Evolutionary conservation across 805 yeast genomes (phyloP).

Genomic region (Wickerhamomyces chambardii): DNA sequence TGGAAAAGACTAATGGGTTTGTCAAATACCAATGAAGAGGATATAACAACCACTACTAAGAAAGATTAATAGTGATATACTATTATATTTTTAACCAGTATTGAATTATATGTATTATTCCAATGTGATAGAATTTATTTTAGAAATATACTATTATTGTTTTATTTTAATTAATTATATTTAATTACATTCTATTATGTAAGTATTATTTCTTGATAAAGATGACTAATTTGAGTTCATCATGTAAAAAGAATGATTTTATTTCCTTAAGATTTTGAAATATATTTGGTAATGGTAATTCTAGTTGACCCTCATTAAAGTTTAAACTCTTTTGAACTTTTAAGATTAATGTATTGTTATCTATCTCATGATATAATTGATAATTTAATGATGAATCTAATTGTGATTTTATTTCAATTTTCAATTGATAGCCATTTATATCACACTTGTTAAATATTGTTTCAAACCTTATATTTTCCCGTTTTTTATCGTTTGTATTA

Average conservation of each 20-base stretch:
- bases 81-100: no score
- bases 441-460: conserved; percentile 20
- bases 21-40: no score
- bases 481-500: conserved; percentile 1
- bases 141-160: no score
- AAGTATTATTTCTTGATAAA: conserved; percentile 18
- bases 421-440: conserved; percentile 20
- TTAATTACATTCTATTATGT: no score
- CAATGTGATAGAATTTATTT: no score
- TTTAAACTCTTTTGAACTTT: conserved; percentile 20
- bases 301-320: conserved; percentile 11
- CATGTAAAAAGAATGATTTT: conserved; percentile 20
- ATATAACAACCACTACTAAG: no score
- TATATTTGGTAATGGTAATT: conserved; percentile 28
- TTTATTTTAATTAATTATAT: no score
- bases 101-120: no score
- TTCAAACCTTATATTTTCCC: conserved; percentile 15
- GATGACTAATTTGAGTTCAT: conserved; percentile 18
- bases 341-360: conserved; percentile 21
- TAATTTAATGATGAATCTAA: conserved; percentile 24
- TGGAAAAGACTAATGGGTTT: no score
- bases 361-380: conserved; percentile 18
- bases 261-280: conserved; percentile 12
- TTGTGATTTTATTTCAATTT: conserved; percentile 26
- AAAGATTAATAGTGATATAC: no score